These are phyloP conservation scores for Clitopilus passeckerianus DNA, from an alignment of 768 basidiomycete genomes.

Conservation along the genomic window DNA sequence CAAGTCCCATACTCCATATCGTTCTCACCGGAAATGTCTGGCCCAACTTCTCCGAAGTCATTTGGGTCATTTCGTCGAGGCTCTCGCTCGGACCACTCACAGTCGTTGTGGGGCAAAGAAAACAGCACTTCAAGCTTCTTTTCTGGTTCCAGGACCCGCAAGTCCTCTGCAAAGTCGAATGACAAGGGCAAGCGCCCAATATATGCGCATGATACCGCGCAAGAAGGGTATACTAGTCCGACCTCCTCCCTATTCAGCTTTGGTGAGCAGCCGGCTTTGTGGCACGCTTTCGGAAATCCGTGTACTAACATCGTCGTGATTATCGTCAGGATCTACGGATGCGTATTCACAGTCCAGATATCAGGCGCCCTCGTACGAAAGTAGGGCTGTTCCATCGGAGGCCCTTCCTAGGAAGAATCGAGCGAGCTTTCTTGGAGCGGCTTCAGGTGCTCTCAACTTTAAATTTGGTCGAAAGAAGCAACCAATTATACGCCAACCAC, in stretches of 20 bases:
- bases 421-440: conserved; percentile 45
- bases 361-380: conserved; percentile 12
- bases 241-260: conserved; percentile 11
- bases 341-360: conserved; percentile 19
- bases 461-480: conserved; percentile 44
- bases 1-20: not conserved
- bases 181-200: conserved; percentile 28
- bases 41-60: not conserved
- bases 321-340: conserved; percentile 5
- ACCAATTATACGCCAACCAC: conserved; percentile 22
- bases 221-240: conserved; percentile 14
- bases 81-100: conserved; percentile 5
- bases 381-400: conserved; percentile 8
- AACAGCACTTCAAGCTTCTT: conserved; percentile 7
- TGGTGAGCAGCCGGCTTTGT: conserved; percentile 11
- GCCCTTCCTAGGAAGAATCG: conserved; percentile 19
- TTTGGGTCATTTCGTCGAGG: not conserved
- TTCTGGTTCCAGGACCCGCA: conserved; percentile 14
- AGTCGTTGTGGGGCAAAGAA: conserved; percentile 9
- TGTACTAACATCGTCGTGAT: conserved; percentile 1
- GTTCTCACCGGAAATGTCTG: not conserved
- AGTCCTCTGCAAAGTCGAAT: conserved; percentile 15
- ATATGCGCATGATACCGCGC: conserved; percentile 9
- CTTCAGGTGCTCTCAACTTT: conserved; percentile 45
- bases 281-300: conserved; percentile 1